Base-by-base conservation (phyloP, 805 yeast species). In the Pichia heedii region DNA sequence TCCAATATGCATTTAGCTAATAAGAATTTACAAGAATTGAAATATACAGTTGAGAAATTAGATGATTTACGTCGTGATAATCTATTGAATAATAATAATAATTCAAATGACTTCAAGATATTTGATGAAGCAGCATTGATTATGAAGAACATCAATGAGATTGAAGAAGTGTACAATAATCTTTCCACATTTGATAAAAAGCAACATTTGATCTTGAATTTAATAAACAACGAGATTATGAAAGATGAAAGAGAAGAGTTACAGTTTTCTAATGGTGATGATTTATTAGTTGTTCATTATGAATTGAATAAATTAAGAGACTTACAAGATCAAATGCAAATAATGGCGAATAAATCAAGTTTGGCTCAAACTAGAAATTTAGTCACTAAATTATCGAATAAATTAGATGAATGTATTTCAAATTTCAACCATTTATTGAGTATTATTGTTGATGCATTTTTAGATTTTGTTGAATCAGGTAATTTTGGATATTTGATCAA, bases 131-230 rank as follows among this genome's bases (percentile, higher is more conserved):
- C 87, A 47, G 77, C 94, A 0, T 68, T 68, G 22, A 73, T 83
- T 4, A 80, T 84, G 58, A 83, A 81, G 50, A 82, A 81, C 51
- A 79, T 90, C 58, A 75, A 72, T 39, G 81, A 79, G 52, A 84
- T 86, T 9, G 77, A 79, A 34, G 65, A 69, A 50, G 76, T 88
- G 26, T 79, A 80, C 47, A 68, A 72, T 33, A 82, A 76, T 47
- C 81, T 89, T 47, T 62, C 73, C 21, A 65, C 73, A 19, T 76
- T 83, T 62, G 69, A 73, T 27, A 61, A 68, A 9, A 70, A 76
- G 34, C 61, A 81, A 21, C 66, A 67, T 15, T 61, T 66, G 12
- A 63, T 89, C 15, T 74, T 76, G 47, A 56, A 57, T 12, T 52
- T 83, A 60, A 69, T 89, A 46, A 78, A 73, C 12, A 37, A 39